Conservation (phyloP, 495 filamentous ascomycete genomes). For the Neurospora tetraspora region DNA sequence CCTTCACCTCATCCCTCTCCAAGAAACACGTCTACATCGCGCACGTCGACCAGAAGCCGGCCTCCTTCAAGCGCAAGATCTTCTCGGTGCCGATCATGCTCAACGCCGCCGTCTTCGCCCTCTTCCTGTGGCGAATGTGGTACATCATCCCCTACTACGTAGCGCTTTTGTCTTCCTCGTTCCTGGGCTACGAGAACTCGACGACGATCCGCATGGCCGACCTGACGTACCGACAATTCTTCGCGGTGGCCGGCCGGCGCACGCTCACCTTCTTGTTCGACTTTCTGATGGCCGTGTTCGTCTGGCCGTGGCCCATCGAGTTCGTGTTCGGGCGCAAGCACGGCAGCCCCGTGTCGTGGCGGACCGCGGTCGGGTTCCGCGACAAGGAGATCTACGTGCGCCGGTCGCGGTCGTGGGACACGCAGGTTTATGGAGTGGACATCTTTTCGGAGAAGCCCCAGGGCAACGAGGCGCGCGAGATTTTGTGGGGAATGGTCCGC, state of each 20-base stretch:
- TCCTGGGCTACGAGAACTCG: slow-evolving; percentile 48
- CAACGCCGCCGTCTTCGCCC: slow-evolving; percentile 49
- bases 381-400: slow-evolving; percentile 67
- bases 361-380: slow-evolving; percentile 57
- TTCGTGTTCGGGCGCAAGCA: slow-evolving; percentile 50
- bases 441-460: slow-evolving; percentile 2
- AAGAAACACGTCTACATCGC: slow-evolving; percentile 62
- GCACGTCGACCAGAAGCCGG: slow-evolving; percentile 59
- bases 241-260: slow-evolving; percentile 40
- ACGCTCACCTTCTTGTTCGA: slow-evolving; percentile 55
- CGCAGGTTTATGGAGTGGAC: slow-evolving; percentile 25
- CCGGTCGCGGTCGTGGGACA: slow-evolving; percentile 51
- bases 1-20: slow-evolving; percentile 53
- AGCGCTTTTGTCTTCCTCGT: slow-evolving; percentile 43
- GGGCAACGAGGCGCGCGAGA: slow-evolving; percentile 12
- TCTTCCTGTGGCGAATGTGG: slow-evolving; percentile 53
- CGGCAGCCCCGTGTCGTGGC: slow-evolving; percentile 55
- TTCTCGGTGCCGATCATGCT: slow-evolving; percentile 63
- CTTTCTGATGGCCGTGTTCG: slow-evolving; percentile 55
- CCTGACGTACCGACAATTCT: slow-evolving; percentile 40
- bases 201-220: slow-evolving; percentile 45
- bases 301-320: slow-evolving; percentile 64
- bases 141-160: slow-evolving; percentile 56
- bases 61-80: slow-evolving; percentile 60
- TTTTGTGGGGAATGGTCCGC: slow-evolving; percentile 26